Base-by-base conservation (phyloP, 1,139 yeast genomes). In the Suhomyces taliae region DNA sequence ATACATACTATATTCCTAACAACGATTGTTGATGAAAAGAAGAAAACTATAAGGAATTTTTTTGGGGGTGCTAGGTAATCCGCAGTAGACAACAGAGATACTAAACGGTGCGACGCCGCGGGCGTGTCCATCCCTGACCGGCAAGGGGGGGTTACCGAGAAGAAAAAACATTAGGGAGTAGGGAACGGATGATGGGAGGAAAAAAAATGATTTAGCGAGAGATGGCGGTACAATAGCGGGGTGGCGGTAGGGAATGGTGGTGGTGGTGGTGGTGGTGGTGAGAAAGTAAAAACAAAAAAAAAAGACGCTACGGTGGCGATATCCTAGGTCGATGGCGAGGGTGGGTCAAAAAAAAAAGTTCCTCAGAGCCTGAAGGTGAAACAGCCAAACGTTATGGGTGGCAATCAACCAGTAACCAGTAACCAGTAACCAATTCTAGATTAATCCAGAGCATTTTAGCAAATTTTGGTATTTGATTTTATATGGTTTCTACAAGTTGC, bases 1-100 rank as follows among this genome's bases (percentile, higher is more conserved):
- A 46, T 46, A 46, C 49, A 9, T 46, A 46, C 48, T 40, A 39
- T 43, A 43, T 41, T 46, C 46, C 49, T 43, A 37, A 34, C 43
- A 40, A 46, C 41, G 33, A 44, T 40, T 38, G 46, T 42, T 43
- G 46, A 46, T 39, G 35, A 43, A 46, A 46, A 46, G 49, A 43
- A 29, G 41, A 36, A 34, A 43, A 45, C 38, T 19, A 6, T 19
- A 41, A 45, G 49, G 40, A 39, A 29, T 46, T 46, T 46, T 46
- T 39, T 46, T 40, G 42, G 45, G 46, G 40, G 40, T 44, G 43
- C 32, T 41, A 31, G 36, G 40, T 36, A 33, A 35, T 39, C 40
- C 43, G 46, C 40, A 43, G 43, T 11, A 37, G 14, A 39, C 11
- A 24, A 27, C 37, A 11, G 39, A 38, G 45, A 39, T 39, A 36